Percentiles rank a stretch among this genome's conserved stretches.
These are phyloP conservation scores for Chalaropsis thielavioides DNA, from an alignment of 2,329 filamentous ascomycete genomes.

Conservation along the genomic window DNA sequence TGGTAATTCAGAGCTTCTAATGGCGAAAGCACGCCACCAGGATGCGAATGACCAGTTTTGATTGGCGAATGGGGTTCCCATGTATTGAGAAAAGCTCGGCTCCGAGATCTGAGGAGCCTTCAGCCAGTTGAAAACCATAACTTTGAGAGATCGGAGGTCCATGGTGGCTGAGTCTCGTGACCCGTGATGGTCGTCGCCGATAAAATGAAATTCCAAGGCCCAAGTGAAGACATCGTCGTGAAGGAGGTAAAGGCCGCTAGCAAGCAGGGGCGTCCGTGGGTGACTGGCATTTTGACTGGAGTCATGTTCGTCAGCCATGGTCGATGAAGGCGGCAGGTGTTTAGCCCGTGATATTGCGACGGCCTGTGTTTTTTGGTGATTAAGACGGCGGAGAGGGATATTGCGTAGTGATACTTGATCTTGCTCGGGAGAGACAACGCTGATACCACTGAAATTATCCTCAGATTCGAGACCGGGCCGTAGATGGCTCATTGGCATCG, in stretches of 20 bases:
- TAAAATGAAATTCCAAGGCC: background rate
- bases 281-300: background rate
- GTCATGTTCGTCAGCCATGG: background rate
- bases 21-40: background rate
- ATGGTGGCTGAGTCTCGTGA: background rate
- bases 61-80: background rate
- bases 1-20: background rate
- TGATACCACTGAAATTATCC: background rate
- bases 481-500: background rate
- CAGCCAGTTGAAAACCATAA: background rate
- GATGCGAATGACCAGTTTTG: background rate
- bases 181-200: background rate
- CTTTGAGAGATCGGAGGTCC: background rate
- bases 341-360: too few species aligned
- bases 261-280: background rate
- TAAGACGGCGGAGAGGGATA: too few species aligned
- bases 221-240: background rate
- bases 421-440: too few species aligned
- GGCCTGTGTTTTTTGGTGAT: too few species aligned
- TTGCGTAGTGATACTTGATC: too few species aligned
- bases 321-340: too few species aligned
- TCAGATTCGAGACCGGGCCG: background rate
- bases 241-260: background rate
- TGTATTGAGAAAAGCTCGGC: background rate
- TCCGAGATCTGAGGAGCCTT: background rate